These are phyloP conservation scores for Ziziphus jujuba DNA, from an alignment of 306 rosid species.

Conservation along the genomic window DNA sequence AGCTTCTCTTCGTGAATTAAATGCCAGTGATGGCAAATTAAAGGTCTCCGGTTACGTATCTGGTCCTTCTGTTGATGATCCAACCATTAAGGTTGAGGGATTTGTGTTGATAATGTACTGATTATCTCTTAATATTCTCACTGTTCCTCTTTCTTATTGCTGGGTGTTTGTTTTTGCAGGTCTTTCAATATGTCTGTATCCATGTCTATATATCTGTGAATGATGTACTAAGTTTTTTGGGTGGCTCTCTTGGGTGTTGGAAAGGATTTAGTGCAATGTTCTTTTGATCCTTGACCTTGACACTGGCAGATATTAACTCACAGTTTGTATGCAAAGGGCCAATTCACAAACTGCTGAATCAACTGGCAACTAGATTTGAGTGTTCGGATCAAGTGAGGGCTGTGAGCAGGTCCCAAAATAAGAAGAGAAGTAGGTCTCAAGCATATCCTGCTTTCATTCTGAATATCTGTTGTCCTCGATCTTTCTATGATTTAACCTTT, in stretches of 20 bases:
- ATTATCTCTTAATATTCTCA: slow-evolving; percentile 21
- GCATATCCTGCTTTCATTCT: slow-evolving; percentile 63
- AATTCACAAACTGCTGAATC: slow-evolving; percentile 82
- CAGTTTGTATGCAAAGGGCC: slow-evolving; percentile 84
- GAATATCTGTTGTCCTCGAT: slow-evolving; percentile 74
- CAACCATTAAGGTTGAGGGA: slow-evolving; percentile 53
- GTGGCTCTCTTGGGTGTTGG: slow-evolving; percentile 28
- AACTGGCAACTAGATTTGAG: slow-evolving; percentile 62
- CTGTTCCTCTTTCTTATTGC: slow-evolving; percentile 4
- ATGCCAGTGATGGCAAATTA: slow-evolving; percentile 47
- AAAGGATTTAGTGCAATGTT: slow-evolving; percentile 23
- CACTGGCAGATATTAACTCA: slow-evolving; percentile 77
- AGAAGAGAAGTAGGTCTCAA: slow-evolving; percentile 73
- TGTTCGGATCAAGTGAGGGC: slow-evolving; percentile 40
- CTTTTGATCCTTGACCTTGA: slow-evolving; percentile 49
- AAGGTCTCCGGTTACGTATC: slow-evolving; percentile 82
- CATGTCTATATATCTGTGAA: slow-evolving; percentile 41
- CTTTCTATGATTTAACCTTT: slow-evolving; percentile 74
- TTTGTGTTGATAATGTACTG: slow-evolving; percentile 22
- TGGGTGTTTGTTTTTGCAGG: slow-evolving; percentile 54
- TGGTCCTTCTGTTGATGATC: slow-evolving; percentile 48
- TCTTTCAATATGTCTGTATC: slow-evolving; percentile 92
- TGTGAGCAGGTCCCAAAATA: slow-evolving; percentile 38
- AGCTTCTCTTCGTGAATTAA: slow-evolving; percentile 52
- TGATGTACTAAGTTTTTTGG: slow-evolving; percentile 29